A percentile compares a stretch with the other conserved stretches of the same genome.
Conservation (phyloP, 176 grass and related monocot species). For the Oryza coarctata region DNA sequence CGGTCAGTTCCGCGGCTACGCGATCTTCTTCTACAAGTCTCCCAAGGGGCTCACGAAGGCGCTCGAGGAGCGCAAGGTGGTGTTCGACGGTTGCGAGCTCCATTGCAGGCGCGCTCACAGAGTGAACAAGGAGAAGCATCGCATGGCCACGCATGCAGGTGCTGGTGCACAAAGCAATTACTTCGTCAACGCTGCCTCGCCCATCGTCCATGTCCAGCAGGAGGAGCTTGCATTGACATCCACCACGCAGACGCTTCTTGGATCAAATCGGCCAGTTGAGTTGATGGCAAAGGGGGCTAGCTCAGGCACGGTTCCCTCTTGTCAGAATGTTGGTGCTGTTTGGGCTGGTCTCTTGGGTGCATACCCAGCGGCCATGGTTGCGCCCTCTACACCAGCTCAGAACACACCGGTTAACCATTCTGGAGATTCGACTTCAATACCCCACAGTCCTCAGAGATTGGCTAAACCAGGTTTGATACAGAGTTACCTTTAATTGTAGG, state of each 20-base stretch:
- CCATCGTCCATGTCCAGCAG: background rate
- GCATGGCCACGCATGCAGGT: background rate
- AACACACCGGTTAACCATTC: background rate
- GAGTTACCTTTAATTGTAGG: slow-evolving; percentile 31
- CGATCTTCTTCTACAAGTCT: slow-evolving; percentile 59
- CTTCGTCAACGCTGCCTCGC: background rate
- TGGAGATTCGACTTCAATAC: background rate
- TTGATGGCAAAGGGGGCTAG: background rate
- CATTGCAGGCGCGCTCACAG: slow-evolving; percentile 44
- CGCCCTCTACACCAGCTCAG: background rate
- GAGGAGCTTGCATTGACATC: slow-evolving; percentile 23
- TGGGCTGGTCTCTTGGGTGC: slow-evolving; percentile 6
- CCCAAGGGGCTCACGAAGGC: slow-evolving; percentile 39
- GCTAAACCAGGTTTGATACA: slow-evolving; percentile 34
- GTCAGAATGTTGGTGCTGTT: slow-evolving; percentile 3
- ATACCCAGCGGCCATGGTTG: background rate
- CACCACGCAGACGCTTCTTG: background rate
- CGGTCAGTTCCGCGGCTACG: slow-evolving; percentile 37
- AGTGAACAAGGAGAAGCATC: slow-evolving; percentile 30
- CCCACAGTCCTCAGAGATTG: background rate
- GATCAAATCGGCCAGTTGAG: background rate
- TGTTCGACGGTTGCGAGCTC: slow-evolving; percentile 56
- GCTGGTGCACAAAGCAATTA: background rate
- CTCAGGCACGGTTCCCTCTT: background rate
- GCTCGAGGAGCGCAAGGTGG: slow-evolving; percentile 53